Evolutionary conservation across 2,329 filamentous ascomycete species (phyloP), one percentile per base, ranked within the genome.

Genomic region (Teratosphaeria destructans): DNA sequence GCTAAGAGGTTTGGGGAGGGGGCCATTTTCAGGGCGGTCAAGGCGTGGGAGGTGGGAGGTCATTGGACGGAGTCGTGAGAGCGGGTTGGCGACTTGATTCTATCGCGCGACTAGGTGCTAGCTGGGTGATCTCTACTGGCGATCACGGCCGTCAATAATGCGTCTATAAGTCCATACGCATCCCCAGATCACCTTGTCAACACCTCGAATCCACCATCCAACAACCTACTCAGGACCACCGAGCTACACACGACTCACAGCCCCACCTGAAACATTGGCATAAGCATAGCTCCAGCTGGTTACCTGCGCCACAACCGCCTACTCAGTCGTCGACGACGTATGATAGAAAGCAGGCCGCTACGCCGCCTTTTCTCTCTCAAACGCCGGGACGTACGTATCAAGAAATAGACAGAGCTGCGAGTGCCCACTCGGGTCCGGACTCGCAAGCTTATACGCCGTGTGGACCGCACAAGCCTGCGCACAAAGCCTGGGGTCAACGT

Each of bases 1-100:
- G 72, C 63, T 47, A 72, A 68, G 62, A 66, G 69, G 55, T 74
- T 67, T 56, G 68, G 68, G 53, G 73, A 74, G 63, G 60, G 62
- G 61, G 70, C 63, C 43, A 68, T 74, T 12, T 67, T 72, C 52
- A 71, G 67, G 60, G 72, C 69, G 19, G 72, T 71, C 3, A 65
- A 68, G 53, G 70, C 70, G 10, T 75, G 70, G 72, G 72, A 74
- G 59, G 62, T 71, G 3, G 67, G 66, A 3, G 71, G 71, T 5
- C 62, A 58, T 47, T 67, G 66, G 66, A 61, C 52, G 35, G 65
- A 66, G 52, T 63, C 57, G 16, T 57, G 53, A 43, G 52, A 27
- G 27, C 52, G 7, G 52, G 7, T 32, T 3, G 29, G 29, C 29
- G 29, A 32, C 29, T 32, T 32, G 2, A 3, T 32, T 32, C 29